Conservation (phyloP, 352 stramenopile genomes). For the Thalassiosira exigua region DNA sequence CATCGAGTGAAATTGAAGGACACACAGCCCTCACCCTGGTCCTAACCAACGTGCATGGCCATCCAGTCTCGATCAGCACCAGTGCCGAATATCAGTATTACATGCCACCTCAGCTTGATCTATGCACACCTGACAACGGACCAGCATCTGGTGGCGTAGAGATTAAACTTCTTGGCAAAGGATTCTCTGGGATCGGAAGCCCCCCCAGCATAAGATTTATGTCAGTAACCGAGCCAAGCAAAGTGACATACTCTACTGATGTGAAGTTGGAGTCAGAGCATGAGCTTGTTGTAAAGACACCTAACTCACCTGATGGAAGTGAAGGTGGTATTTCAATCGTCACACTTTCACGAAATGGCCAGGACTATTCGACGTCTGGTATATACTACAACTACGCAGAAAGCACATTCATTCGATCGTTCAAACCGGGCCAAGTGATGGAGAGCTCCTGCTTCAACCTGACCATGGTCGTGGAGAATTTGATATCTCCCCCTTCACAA, state of each 20-base stretch:
- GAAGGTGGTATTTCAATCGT: conserved; percentile 20
- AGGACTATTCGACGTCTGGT: conserved; percentile 15
- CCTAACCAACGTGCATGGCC: neutral
- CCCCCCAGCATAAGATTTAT: conserved; percentile 12
- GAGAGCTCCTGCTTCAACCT: conserved; percentile 33
- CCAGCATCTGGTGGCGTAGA: conserved; percentile 17
- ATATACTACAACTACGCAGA: conserved; percentile 19
- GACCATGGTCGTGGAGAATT: conserved; percentile 24
- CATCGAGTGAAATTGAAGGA: conserved; percentile 5
- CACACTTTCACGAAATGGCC: conserved; percentile 31
- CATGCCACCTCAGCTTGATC: neutral
- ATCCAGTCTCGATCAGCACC: conserved; percentile 7
- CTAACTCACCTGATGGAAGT: conserved; percentile 21
- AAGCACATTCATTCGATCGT: conserved; percentile 18
- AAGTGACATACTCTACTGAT: conserved; percentile 14
- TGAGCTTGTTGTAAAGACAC: conserved; percentile 1
- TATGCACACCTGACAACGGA: conserved; percentile 5
- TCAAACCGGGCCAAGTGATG: conserved; percentile 10
- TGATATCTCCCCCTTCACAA: neutral
- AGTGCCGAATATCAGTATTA: conserved; percentile 19
- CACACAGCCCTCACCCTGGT: conserved; percentile 4
- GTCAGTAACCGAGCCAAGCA: conserved; percentile 3
- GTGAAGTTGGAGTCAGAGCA: conserved; percentile 4
- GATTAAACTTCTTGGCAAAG: conserved; percentile 13
- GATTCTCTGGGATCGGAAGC: conserved; percentile 8